Evolutionary conservation across 2,329 filamentous ascomycete genomes (phyloP), one percentile per base, ranked within the genome.

Genomic region (Cladosporium cucumerinum): DNA sequence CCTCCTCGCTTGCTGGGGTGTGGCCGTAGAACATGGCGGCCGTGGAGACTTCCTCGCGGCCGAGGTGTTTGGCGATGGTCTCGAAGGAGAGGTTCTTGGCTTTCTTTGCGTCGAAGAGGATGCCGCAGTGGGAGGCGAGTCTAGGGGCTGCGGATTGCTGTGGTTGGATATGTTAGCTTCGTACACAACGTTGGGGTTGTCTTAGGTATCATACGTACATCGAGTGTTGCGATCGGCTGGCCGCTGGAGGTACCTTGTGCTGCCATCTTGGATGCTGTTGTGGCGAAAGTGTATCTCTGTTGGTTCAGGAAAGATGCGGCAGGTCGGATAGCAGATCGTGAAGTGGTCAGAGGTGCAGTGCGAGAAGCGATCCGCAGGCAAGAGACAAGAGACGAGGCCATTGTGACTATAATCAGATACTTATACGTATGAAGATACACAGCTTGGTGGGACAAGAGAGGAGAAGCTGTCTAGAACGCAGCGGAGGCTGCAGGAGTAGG

Each of bases 11-110:
- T 1, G 92, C 90, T 71, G 86, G 86, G 6, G 90, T 87, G 77
- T 95, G 92, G 32, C 93, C 93, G 77, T 97, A 97, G 84, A 97
- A 97, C 68, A 97, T 81, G 2, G 93, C 93, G 2, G 93, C 93
- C 3, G 90, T 86, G 48, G 92, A 91, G 49, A 97, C 91, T 79
- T 97, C 91, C 74, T 89, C 87, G 68, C 93, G 90, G 68, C 87
- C 88, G 63, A 97, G 84, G 32, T 87, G 82, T 69, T 87, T 79
- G 60, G 87, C 91, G 72, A 97, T 93, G 51, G 86, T 80, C 75
- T 92, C 91, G 75, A 97, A 97, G 72, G 84, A 91, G 39, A 96
- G 84, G 69, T 87, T 84, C 78, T 90, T 89, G 64, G 79, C 76
- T 57, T 91, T 88, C 79, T 97, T 97, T 69, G 90, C 92, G 39